phyloP scores from a whole-genome alignment of 1,284 basidiomycete species.

The Fomitiporia mediterranea region DNA sequence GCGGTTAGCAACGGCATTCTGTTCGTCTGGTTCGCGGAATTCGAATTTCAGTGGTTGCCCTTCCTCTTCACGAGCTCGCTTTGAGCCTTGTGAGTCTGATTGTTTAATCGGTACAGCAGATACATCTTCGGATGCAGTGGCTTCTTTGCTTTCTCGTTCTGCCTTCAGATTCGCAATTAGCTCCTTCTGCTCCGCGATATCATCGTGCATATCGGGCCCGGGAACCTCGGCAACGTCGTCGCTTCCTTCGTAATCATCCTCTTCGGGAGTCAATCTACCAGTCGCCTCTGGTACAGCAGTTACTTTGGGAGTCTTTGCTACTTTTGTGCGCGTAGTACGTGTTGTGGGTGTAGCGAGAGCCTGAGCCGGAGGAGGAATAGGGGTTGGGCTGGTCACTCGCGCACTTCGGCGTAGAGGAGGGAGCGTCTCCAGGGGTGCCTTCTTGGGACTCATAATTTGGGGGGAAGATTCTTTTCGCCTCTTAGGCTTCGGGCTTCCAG shows the following conservation, averaged over 20 bases:
- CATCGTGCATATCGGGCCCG: conserved; percentile 58
- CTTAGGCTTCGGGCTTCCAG: conserved; percentile 46
- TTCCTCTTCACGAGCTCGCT: conserved; percentile 54
- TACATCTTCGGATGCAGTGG: conserved; percentile 23
- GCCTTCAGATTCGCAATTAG: conserved; percentile 64
- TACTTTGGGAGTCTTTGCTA: conserved; percentile 10
- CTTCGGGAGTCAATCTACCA: conserved; percentile 47
- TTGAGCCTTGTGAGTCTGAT: conserved; percentile 26
- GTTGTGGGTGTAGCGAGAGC: neutral
- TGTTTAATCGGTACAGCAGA: conserved; percentile 17
- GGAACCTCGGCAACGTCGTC: conserved; percentile 43
- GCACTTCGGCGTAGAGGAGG: conserved; percentile 13
- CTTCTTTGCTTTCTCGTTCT: conserved; percentile 37
- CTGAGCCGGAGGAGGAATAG: neutral
- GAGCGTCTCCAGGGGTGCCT: neutral
- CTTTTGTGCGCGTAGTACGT: conserved; percentile 8
- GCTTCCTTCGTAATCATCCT: conserved; percentile 44
- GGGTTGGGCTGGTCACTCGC: conserved; percentile 11
- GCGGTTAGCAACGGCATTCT: conserved; percentile 49
- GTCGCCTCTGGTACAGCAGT: conserved; percentile 23
- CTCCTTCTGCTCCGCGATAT: conserved; percentile 67
- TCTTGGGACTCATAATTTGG: conserved; percentile 5
- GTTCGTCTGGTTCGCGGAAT: conserved; percentile 49
- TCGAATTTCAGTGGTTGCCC: conserved; percentile 47
- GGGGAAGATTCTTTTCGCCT: conserved; percentile 57